Percentiles rank a stretch among this genome's conserved stretches.
Conservation (phyloP, 1,284 basidiomycete genomes). For the Leccinum angustisporum region DNA sequence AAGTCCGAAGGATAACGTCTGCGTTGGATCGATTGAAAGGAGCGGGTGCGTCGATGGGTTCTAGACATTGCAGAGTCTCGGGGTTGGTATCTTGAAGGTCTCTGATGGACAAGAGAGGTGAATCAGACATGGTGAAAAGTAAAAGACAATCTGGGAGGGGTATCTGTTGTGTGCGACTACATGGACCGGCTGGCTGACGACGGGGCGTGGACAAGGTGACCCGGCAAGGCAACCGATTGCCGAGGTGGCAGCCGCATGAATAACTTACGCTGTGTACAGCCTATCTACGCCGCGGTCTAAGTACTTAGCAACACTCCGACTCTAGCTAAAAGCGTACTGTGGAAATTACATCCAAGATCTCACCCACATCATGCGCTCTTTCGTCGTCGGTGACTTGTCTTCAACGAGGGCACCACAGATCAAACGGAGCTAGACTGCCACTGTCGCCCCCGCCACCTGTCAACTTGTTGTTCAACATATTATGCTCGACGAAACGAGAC, state of each 20-base stretch:
- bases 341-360: not conserved
- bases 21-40: constrained; percentile 34
- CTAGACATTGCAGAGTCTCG: constrained; percentile 1
- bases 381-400: not conserved
- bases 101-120: constrained; percentile 4
- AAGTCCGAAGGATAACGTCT: constrained; percentile 42
- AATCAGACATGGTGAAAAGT: constrained; percentile 18
- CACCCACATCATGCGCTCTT: not conserved
- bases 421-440: not conserved
- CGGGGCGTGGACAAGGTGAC: not conserved
- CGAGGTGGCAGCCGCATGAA: not conserved
- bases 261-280: not conserved
- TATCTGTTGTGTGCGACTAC: constrained; percentile 5
- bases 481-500: not conserved
- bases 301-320: not conserved
- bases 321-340: not conserved
- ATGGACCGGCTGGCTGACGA: constrained; percentile 15
- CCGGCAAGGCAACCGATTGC: constrained; percentile 10
- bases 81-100: constrained; percentile 1
- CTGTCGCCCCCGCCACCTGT: not conserved
- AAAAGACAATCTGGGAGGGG: not conserved
- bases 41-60: constrained; percentile 28
- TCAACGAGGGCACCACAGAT: not conserved
- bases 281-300: not conserved
- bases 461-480: not conserved